Conservation (phyloP, 352 stramenopile species). For the Phytophthora brassicae region DNA sequence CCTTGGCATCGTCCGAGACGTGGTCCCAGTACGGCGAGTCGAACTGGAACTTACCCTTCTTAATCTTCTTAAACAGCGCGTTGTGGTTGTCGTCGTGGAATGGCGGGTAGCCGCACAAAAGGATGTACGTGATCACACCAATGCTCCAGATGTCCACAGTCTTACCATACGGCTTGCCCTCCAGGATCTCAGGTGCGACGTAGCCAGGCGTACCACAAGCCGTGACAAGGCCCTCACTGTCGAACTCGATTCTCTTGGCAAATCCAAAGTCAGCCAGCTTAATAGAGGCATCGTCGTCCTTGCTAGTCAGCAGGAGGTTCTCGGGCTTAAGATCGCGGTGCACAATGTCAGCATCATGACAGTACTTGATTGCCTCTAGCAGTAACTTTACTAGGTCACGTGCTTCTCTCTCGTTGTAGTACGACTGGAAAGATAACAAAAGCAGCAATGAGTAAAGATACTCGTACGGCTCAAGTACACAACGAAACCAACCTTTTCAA, state of each 20-base stretch:
- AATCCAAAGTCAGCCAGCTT: slow-evolving; percentile 89
- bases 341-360: slow-evolving; percentile 83
- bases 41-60: slow-evolving; percentile 94
- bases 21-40: slow-evolving; percentile 95
- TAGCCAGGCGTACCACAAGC: slow-evolving; percentile 84
- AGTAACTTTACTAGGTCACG: slow-evolving; percentile 84
- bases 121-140: slow-evolving; percentile 88
- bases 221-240: slow-evolving; percentile 69
- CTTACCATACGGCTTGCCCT: slow-evolving; percentile 79
- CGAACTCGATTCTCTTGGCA: slow-evolving; percentile 81
- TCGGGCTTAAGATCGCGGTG: slow-evolving; percentile 87
- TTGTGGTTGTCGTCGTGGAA: slow-evolving; percentile 94
- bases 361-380: slow-evolving; percentile 89
- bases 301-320: slow-evolving; percentile 80
- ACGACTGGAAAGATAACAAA: slow-evolving; percentile 56
- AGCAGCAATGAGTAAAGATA: slow-evolving; percentile 15
- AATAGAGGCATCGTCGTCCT: slow-evolving; percentile 83
- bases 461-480: too few relatives aligned
- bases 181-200: slow-evolving; percentile 81
- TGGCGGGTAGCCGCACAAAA: slow-evolving; percentile 84
- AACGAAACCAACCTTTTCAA: slow-evolving; percentile 80
- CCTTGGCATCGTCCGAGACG: slow-evolving; percentile 93
- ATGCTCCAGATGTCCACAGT: slow-evolving; percentile 90
- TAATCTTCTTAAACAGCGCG: slow-evolving; percentile 94
- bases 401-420: slow-evolving; percentile 90